Evolutionary conservation across 2,329 filamentous ascomycete genomes (phyloP), one percentile per base, ranked within the genome.

Genomic region (Pseudogymnoascus sp.): DNA sequence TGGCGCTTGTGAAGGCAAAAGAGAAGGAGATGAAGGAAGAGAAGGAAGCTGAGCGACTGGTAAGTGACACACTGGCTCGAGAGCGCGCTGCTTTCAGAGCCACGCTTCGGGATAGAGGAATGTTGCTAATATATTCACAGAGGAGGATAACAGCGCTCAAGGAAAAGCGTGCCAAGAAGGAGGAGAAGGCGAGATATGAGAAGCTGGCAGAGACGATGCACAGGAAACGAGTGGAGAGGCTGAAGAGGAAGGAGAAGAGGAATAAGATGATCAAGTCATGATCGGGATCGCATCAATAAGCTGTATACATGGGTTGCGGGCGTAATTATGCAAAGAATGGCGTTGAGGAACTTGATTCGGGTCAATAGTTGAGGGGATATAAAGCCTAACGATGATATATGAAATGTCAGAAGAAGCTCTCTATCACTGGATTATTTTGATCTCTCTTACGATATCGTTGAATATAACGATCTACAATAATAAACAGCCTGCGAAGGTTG

Each of bases 171-270:
- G 88, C 86, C 18, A 89, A 87, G 60, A 97, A 97, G 82, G 92
- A 91, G 70, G 94, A 97, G 80, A 92, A 89, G 76, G 91, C 92
- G 71, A 82, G 93, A 68, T 97, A 93, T 73, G 90, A 92, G 75
- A 90, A 92, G 80, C 85, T 99, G 85, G 93, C 92, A 18, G 90
- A 92, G 78, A 97, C 94, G 80, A 97, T 99, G 94, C 93, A 97
- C 79, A 86, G 85, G 76, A 97, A 96, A 82, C 83, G 92, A 65
- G 88, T 97, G 10, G 94, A 99, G 77, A 85, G 94, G 69, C 77
- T 96, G 75, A 96, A 92, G 86, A 85, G 92, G 72, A 89, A 91
- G 76, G 94, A 99, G 81, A 97, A 97, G 87, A 86, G 94, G 73
- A 99, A 93, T 77, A 94, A 93, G 79, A 77, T 91, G 73, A 73